Conservation (phyloP, 1,284 basidiomycete species). For the Cutaneotrichosporon dermatis region DNA sequence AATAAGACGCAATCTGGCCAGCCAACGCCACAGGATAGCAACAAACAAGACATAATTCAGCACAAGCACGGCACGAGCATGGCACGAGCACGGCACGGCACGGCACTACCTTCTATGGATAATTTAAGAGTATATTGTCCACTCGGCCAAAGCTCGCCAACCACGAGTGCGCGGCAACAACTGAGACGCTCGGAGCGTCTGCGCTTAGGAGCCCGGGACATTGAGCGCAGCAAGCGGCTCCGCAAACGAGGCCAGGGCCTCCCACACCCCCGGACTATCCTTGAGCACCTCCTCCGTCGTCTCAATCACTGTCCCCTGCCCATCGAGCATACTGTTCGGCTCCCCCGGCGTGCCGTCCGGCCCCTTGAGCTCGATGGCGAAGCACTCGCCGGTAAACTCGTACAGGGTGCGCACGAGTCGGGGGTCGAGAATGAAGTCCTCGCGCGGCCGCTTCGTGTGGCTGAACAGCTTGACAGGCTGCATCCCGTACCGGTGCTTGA, state of each 20-base stretch:
- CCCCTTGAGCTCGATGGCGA: conserved; percentile 42
- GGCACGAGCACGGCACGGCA: no score
- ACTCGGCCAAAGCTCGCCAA: no score
- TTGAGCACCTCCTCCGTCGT: conserved; percentile 26
- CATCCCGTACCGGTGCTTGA: conserved; percentile 46
- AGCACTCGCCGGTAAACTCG: conserved; percentile 45
- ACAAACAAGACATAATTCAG: no score
- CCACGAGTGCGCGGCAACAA: no score
- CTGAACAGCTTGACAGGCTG: conserved; percentile 44
- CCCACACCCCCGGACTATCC: conserved; percentile 3
- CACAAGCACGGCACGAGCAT: no score
- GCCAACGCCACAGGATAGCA: no score
- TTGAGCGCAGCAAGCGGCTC: conserved; percentile 11
- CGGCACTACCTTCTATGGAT: no score
- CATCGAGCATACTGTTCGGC: conserved; percentile 37
- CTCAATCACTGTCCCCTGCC: conserved; percentile 38
- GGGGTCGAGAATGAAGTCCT: conserved; percentile 42
- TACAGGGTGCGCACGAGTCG: conserved; percentile 42
- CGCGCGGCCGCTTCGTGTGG: conserved; percentile 37
- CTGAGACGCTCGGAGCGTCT: no score
- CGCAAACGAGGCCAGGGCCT: conserved; percentile 4
- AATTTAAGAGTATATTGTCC: no score
- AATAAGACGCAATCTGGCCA: no score
- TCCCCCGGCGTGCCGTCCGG: conserved; percentile 38
- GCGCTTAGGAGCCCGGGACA: conserved; percentile 10